Evolutionary conservation across 2,329 filamentous ascomycete genomes (phyloP).

Genomic region (Ophiostoma perfectum): DNA sequence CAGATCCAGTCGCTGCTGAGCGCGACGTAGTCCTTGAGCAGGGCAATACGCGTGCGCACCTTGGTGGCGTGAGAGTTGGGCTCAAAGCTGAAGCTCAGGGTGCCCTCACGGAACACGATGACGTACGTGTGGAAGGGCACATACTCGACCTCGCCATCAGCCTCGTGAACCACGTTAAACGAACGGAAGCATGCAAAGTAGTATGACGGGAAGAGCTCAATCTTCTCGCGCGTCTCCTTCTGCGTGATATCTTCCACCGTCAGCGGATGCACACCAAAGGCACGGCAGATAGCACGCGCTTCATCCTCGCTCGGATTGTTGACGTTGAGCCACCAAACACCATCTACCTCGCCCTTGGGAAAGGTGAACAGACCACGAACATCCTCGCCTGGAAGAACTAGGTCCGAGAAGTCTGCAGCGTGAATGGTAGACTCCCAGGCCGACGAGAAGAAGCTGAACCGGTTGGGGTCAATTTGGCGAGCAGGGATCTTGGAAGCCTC

Average conservation of each 20-base stretch:
- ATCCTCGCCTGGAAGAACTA: conserved; percentile 82
- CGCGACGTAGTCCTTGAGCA: conserved; percentile 89
- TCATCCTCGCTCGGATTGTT: conserved; percentile 86
- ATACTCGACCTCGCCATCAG: conserved; percentile 73
- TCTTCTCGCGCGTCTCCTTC: conserved; percentile 95
- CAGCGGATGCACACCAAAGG: conserved; percentile 90
- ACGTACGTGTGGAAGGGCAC: conserved; percentile 96
- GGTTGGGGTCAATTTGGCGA: conserved; percentile 58
- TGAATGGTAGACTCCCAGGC: conserved; percentile 91
- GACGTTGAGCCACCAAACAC: conserved; percentile 99
- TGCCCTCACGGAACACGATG: conserved; percentile 91
- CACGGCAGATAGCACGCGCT: conserved; percentile 79
- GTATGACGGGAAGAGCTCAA: conserved; percentile 94
- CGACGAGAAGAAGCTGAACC: conserved; percentile 96
- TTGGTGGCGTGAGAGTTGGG: conserved; percentile 82
- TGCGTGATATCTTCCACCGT: conserved; percentile 95
- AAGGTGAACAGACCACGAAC: conserved; percentile 79
- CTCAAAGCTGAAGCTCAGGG: conserved; percentile 88
- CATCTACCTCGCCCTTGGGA: conserved; percentile 59
- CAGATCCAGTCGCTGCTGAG: conserved; percentile 98
- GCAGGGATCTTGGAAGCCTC: conserved; percentile 17
- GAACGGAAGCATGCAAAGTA: conserved; percentile 98
- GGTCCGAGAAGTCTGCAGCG: conserved; percentile 78
- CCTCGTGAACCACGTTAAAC: conserved; percentile 74
- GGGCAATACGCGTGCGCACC: conserved; percentile 85